phyloP scores from a whole-genome alignment of 2,329 filamentous ascomycete species.

The Botrytis fragariae region DNA sequence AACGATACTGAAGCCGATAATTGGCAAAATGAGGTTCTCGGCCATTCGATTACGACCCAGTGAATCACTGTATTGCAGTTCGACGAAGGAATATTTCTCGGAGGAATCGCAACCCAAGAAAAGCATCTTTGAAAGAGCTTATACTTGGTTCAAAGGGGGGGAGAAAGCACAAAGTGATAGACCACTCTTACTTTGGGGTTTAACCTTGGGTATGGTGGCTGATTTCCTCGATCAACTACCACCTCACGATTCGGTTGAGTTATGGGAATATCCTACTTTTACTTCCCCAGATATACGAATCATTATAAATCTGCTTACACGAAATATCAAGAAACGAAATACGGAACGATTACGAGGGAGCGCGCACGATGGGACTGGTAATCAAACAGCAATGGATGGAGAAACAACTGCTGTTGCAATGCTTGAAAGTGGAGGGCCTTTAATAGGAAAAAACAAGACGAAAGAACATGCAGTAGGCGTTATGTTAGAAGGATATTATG shows the following conservation, averaged over 20 bases:
- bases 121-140: constrained; percentile 22
- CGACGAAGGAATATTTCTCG: constrained; percentile 49
- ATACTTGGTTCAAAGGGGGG: constrained; percentile 38
- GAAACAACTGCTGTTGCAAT: constrained; percentile 31
- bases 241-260: constrained; percentile 56
- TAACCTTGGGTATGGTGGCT: constrained; percentile 64
- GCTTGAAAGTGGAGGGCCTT: constrained; percentile 24
- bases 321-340: constrained; percentile 54
- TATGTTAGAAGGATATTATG: constrained; percentile 39
- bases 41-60: constrained; percentile 62
- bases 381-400: constrained; percentile 35
- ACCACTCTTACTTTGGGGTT: constrained; percentile 64
- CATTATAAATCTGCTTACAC: constrained; percentile 59
- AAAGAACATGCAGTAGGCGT: constrained; percentile 34
- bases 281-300: constrained; percentile 59
- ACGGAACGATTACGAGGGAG: constrained; percentile 28
- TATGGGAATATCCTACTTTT: constrained; percentile 69
- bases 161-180: constrained; percentile 34
- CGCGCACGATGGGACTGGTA: constrained; percentile 33
- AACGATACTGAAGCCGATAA: constrained; percentile 52
- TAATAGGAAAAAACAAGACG: constrained; percentile 26
- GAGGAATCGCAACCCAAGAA: constrained; percentile 18
- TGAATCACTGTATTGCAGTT: constrained; percentile 57
- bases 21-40: constrained; percentile 67
- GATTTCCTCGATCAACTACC: constrained; percentile 67